Base-by-base conservation (phyloP, 2,329 filamentous ascomycete genomes). In the Colletotrichum sublineola region DNA sequence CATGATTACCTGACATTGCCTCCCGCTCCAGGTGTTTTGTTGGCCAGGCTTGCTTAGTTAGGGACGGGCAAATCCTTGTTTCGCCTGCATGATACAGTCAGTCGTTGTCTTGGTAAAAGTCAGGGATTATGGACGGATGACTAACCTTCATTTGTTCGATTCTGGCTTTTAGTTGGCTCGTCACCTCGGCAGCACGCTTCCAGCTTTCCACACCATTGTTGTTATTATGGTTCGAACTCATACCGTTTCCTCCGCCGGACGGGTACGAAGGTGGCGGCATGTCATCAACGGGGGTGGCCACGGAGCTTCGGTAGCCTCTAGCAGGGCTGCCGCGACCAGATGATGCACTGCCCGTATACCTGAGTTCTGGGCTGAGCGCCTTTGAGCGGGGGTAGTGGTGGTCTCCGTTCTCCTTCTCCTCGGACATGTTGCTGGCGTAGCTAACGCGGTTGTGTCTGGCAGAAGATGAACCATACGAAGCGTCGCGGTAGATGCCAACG, bases 91-190 rank as follows among this genome's bases (percentile, higher is more conserved):
- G 44, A 3, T 38, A 31, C 1, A 31, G 20, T 24, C 5, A 58
- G 74, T 75, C 63, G 75, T 67, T 74, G 75, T 29, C 12, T 76
- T 71, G 53, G 52, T 46, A 31, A 20, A 31, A 8, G 5, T 18
- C 3, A n/a, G 12, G 40, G 40, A 64, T 20, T 8, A 20, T 11
- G 24, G 40, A 15, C 11, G 29, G 38, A 8, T 4, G 20, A 78
- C 84, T 76, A 78, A 89, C 90, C 88, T 98, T 99, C 96, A 99
- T 99, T 86, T 96, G 93, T 86, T 98, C 96, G 82, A 99, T 99
- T 80, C 96, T 91, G 64, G 96, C 95, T 86, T 98, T 99, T 78
- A 99, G 83, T 81, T 98, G 96, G 82, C 95, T 98, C 67, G 96
- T 99, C 70, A 99, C 96, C 85, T 99, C 96, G 2, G 96, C 96